These are phyloP conservation scores for Akanthomyces uredinophilus DNA, from an alignment of 2,329 filamentous ascomycete genomes.

Conservation along the genomic window DNA sequence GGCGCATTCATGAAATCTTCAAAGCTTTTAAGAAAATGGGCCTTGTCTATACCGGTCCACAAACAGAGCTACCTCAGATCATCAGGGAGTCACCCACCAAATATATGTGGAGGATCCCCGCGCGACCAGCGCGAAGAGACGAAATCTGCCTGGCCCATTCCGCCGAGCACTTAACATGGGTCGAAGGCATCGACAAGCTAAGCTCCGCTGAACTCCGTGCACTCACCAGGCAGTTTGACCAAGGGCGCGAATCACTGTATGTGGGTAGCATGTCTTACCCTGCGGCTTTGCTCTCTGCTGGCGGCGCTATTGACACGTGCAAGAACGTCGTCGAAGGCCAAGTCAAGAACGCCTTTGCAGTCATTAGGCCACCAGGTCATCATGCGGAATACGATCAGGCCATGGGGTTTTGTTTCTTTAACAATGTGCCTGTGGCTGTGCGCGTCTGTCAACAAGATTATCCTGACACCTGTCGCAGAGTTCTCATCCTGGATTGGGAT, in stretches of 20 bases:
- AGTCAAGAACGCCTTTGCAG: slow-evolving; percentile 91
- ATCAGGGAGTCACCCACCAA: slow-evolving; percentile 50
- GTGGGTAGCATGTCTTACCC: slow-evolving; percentile 77
- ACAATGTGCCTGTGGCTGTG: slow-evolving; percentile 93
- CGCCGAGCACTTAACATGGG: slow-evolving; percentile 72
- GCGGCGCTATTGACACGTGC: slow-evolving; percentile 93
- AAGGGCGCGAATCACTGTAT: slow-evolving; percentile 71
- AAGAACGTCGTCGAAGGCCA: slow-evolving; percentile 77
- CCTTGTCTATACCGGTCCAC: slow-evolving; percentile 61
- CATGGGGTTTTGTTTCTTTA: slow-evolving; percentile 96
- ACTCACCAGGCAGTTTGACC: slow-evolving; percentile 56
- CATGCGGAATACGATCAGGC: slow-evolving; percentile 82
- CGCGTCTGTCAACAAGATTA: slow-evolving; percentile 79
- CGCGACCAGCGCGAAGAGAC: slow-evolving; percentile 68
- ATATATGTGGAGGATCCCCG: slow-evolving; percentile 72
- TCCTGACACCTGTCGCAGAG: slow-evolving; percentile 75
- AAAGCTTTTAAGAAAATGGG: slow-evolving; percentile 78
- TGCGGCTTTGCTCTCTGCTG: slow-evolving; percentile 78
- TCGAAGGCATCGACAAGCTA: slow-evolving; percentile 52
- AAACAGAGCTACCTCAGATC: slow-evolving; percentile 48
- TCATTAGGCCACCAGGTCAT: slow-evolving; percentile 91
- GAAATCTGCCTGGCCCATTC: slow-evolving; percentile 81
- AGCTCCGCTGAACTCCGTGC: slow-evolving; percentile 61
- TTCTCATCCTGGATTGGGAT: slow-evolving; percentile 91
- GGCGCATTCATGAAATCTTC: slow-evolving; percentile 90